Conservation (phyloP, 345 rosid species). For the Moringa oleifera region DNA sequence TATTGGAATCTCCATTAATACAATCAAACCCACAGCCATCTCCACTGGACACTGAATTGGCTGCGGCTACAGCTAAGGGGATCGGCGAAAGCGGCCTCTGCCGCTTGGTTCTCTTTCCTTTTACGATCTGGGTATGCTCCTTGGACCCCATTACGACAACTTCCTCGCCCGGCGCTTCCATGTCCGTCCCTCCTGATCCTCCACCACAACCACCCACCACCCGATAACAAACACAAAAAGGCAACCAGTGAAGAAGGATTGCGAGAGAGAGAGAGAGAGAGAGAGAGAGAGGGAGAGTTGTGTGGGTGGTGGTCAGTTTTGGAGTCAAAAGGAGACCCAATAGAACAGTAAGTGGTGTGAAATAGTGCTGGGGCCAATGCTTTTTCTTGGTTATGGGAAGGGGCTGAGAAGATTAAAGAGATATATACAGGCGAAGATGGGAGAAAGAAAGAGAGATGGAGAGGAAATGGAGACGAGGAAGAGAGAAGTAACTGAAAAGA, state of each 20-base stretch:
- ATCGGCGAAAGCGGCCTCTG: conserved; percentile 58
- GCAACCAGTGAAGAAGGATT: conserved; percentile 5
- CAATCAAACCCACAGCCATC: conserved; percentile 5
- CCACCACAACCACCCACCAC: conserved; percentile 8
- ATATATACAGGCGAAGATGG: background rate
- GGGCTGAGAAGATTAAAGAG: too few species aligned
- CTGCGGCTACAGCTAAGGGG: conserved; percentile 32
- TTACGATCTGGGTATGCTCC: conserved; percentile 37
- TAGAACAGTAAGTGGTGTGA: conserved; percentile 29
- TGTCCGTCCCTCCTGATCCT: conserved; percentile 1
- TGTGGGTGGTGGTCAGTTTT: conserved; percentile 22
- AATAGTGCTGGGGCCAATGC: too few species aligned
- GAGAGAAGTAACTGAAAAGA: conserved; percentile 35
- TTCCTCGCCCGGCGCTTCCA: conserved; percentile 48
- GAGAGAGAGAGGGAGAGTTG: conserved; percentile 17
- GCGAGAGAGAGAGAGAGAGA: conserved; percentile 14
- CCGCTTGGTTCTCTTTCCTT: conserved; percentile 84
- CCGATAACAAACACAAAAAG: background rate
- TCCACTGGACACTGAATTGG: conserved; percentile 29
- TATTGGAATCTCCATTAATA: conserved; percentile 11
- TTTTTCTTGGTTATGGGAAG: too few species aligned
- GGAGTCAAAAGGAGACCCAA: conserved; percentile 28
- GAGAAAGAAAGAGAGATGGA: background rate
- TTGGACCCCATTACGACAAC: conserved; percentile 21
- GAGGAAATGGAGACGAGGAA: conserved; percentile 11